Percentiles rank a stretch among this genome's conserved stretches.
Evolutionary conservation across 441 rosid genomes (phyloP).

Genomic region (Corymbia citriodora): DNA sequence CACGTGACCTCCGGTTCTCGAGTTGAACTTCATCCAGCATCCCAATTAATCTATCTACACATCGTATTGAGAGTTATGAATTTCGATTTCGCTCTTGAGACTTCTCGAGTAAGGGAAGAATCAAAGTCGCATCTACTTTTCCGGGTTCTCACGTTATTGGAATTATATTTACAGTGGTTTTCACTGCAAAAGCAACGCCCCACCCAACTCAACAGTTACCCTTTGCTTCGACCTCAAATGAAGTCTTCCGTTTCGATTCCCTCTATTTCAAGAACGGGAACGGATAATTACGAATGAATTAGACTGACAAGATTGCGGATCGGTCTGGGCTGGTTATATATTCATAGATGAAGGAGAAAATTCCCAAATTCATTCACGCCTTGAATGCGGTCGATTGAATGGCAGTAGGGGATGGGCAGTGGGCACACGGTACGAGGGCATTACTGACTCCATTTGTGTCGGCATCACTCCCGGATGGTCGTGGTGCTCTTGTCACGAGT

Average conservation of each 20-base stretch:
- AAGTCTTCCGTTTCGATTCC: not conserved
- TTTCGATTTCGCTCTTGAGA: not conserved
- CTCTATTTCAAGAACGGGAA: not conserved
- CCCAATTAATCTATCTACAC: not conserved
- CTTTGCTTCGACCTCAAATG: not conserved
- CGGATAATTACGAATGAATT: not conserved
- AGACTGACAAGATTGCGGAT: not conserved
- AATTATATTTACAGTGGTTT: not conserved
- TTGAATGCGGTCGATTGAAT: not conserved
- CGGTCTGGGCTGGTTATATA: not conserved
- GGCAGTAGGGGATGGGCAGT: not conserved
- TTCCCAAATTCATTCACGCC: not conserved
- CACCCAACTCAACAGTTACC: not conserved
- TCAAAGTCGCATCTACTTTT: not conserved
- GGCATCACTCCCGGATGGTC: not conserved
- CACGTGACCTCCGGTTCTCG: rapidly evolving
- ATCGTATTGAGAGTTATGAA: not conserved
- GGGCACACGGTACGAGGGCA: not conserved
- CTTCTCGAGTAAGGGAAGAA: not conserved
- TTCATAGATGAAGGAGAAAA: not conserved
- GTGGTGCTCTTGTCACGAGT: not conserved
- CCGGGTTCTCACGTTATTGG: not conserved
- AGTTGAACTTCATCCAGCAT: not conserved
- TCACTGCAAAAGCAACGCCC: not conserved
- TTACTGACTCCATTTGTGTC: not conserved